These are phyloP conservation scores for Beauveria medogensis DNA, from an alignment of 2,329 filamentous ascomycete genomes.

Conservation along the genomic window DNA sequence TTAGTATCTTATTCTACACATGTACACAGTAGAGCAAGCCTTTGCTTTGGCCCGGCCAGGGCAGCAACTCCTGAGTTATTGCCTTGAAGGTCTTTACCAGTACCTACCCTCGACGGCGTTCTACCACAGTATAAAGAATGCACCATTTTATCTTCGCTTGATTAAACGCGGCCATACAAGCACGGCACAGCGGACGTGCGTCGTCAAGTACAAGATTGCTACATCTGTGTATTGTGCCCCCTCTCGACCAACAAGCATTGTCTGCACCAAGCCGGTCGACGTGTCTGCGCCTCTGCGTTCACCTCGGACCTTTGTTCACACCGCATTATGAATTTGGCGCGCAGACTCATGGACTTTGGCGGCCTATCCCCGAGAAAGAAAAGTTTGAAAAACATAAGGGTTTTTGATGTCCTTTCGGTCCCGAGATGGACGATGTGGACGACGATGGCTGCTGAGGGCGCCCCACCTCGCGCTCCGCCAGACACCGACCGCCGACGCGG, in stretches of 20 bases:
- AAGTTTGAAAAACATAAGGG: background rate
- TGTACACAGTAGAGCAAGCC: background rate
- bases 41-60: too few relatives aligned
- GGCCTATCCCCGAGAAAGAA: background rate
- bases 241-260: background rate
- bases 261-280: background rate
- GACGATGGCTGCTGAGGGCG: too few relatives aligned
- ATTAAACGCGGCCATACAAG: background rate
- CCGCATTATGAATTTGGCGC: too few relatives aligned
- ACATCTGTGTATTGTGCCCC: background rate
- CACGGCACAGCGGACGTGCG: background rate
- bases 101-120: too few relatives aligned
- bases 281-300: too few relatives aligned
- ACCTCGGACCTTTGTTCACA: too few relatives aligned
- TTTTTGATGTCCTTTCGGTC: background rate
- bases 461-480: background rate
- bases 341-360: background rate
- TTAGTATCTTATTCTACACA: background rate
- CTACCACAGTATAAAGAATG: too few relatives aligned
- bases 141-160: background rate
- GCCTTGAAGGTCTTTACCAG: too few relatives aligned
- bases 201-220: background rate
- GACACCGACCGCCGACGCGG: slow-evolving; percentile 1
- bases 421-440: background rate
- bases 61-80: background rate